A percentile compares a stretch with the other conserved stretches of the same genome.
phyloP scores from a whole-genome alignment of 331 rosid genomes.

The Ulmus americana region DNA sequence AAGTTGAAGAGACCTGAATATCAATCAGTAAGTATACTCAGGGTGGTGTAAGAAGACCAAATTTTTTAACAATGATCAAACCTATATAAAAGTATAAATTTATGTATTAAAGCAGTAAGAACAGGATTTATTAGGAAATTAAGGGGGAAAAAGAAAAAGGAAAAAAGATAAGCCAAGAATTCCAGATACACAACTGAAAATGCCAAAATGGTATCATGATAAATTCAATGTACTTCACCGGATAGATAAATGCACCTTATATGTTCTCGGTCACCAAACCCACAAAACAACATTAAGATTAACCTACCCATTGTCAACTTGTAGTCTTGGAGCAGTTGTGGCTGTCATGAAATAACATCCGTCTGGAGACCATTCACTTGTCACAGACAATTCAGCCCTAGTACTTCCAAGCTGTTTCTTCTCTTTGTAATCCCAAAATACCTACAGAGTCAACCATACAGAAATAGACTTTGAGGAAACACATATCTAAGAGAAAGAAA shows the following conservation, averaged over 20 bases:
- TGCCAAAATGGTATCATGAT: background rate
- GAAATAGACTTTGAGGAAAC: constrained; percentile 4
- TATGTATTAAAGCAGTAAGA: constrained; percentile 1
- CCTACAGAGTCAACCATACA: constrained; percentile 42
- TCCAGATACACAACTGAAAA: background rate
- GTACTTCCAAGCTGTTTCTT: constrained; percentile 62
- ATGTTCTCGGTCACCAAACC: background rate
- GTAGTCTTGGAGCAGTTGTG: constrained; percentile 95
- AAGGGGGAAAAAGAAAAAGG: background rate
- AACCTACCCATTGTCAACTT: constrained; percentile 88
- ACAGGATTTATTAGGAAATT: constrained; percentile 10
- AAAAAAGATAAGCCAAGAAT: background rate
- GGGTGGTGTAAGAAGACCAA: background rate
- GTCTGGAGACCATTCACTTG: constrained; percentile 96
- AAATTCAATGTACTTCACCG: background rate
- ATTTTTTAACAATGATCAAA: background rate
- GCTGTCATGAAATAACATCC: constrained; percentile 96
- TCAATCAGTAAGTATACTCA: background rate
- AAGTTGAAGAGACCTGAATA: background rate
- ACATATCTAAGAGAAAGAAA: background rate
- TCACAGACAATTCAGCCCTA: constrained; percentile 83
- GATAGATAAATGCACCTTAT: background rate
- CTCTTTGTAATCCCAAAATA: constrained; percentile 78
- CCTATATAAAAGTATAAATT: constrained; percentile 8
- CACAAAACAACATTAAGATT: background rate